Evolutionary conservation across 2,329 filamentous ascomycete species (phyloP).

Genomic region (Torrubiella hemipterigena): DNA sequence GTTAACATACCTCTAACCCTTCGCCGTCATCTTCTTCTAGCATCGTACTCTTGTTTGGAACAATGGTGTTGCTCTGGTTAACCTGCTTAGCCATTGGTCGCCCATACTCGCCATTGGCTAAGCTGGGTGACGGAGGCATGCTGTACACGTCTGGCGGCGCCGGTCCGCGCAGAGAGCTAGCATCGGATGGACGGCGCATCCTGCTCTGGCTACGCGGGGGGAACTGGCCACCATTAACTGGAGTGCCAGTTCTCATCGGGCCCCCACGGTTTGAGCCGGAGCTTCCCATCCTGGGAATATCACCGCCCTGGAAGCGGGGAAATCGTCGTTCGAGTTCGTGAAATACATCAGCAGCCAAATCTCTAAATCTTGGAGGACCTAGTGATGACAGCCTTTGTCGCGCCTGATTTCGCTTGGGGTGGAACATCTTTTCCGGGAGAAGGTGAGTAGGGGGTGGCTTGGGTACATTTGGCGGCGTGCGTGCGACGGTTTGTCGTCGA

Average conservation of each 20-base stretch:
- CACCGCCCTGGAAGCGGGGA: constrained; percentile 62
- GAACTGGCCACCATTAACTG: constrained; percentile 43
- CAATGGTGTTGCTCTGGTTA: constrained; percentile 80
- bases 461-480: constrained; percentile 39
- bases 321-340: constrained; percentile 87
- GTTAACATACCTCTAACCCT: constrained; percentile 31
- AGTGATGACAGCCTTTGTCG: constrained; percentile 87
- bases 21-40: constrained; percentile 87
- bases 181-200: constrained; percentile 47
- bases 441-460: constrained; percentile 58
- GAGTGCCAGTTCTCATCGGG: constrained; percentile 46
- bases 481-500: constrained; percentile 62
- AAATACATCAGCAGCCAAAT: constrained; percentile 91
- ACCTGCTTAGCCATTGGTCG: constrained; percentile 79
- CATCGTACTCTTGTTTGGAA: constrained; percentile 96
- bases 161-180: constrained; percentile 44
- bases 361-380: constrained; percentile 74
- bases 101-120: constrained; percentile 53
- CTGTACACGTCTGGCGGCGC: constrained; percentile 31
- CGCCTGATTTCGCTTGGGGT: constrained; percentile 96
- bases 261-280: constrained; percentile 50
- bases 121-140: constrained; percentile 47
- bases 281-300: constrained; percentile 58
- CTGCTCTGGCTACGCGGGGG: constrained; percentile 39
- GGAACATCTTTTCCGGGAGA: constrained; percentile 77